Conservation (phyloP, 495 filamentous ascomycete species). For the Daldinia loculata region DNA sequence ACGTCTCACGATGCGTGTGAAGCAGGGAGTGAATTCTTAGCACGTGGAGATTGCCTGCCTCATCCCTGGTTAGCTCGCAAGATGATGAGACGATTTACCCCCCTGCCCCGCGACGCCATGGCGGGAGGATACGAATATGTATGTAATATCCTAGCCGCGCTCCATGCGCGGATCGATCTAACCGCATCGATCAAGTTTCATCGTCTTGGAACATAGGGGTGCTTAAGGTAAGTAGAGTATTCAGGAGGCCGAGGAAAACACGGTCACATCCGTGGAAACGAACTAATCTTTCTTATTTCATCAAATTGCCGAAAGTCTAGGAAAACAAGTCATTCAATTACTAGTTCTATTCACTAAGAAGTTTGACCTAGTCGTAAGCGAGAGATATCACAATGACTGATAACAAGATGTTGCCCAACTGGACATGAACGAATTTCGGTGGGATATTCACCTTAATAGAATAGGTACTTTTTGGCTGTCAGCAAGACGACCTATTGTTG, state of each 20-base stretch:
- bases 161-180: background rate
- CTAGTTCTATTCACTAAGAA: background rate
- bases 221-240: background rate
- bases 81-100: background rate
- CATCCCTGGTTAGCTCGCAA: background rate
- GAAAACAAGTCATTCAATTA: background rate
- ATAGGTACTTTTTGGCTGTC: too few species aligned
- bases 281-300: background rate
- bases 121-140: background rate
- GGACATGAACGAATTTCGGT: background rate
- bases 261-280: background rate
- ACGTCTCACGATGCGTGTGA: slow-evolving; percentile 1
- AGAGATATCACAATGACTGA: background rate
- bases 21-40: background rate
- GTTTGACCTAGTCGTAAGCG: background rate
- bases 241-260: background rate
- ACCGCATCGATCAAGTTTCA: background rate
- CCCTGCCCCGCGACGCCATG: background rate
- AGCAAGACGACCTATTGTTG: too few species aligned
- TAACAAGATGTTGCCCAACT: background rate
- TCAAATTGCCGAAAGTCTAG: background rate
- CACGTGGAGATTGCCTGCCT: background rate
- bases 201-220: too few species aligned
- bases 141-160: background rate
- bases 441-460: too few species aligned